These are phyloP conservation scores for Kurtzmaniella natalensis DNA, from an alignment of 1,139 yeast species.

Conservation along the genomic window DNA sequence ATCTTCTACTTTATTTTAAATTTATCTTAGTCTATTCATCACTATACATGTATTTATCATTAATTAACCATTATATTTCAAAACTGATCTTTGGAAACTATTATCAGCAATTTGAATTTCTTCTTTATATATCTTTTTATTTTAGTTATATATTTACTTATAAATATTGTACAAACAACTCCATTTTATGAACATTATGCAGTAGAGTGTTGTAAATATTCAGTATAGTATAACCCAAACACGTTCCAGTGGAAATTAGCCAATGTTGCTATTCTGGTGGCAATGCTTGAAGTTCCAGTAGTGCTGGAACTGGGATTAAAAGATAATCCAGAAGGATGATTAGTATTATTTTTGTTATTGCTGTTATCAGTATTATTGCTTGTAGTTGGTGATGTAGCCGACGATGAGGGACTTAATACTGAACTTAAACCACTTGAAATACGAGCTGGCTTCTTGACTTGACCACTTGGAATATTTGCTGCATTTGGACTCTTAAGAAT, in stretches of 20 bases:
- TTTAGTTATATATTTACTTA: no score
- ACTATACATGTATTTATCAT: neutral
- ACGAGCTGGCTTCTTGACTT: constrained; percentile 1
- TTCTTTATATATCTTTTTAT: no score
- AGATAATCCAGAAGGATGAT: constrained; percentile 6
- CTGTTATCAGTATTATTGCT: constrained; percentile 5
- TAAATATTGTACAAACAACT: neutral
- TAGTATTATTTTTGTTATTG: constrained; percentile 4
- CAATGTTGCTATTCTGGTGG: constrained; percentile 51
- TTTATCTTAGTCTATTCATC: neutral
- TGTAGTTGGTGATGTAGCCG: constrained; percentile 2
- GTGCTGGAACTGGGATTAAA: constrained; percentile 6
- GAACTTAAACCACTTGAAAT: constrained; percentile 7
- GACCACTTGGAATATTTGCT: constrained; percentile 5
- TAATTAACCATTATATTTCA: neutral
- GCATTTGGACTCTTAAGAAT: constrained; percentile 12
- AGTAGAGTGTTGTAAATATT: constrained; percentile 12
- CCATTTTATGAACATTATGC: neutral
- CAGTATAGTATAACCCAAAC: constrained; percentile 53
- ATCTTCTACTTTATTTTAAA: neutral
- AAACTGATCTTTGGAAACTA: no score
- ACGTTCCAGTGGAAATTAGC: constrained; percentile 72
- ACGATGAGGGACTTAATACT: neutral
- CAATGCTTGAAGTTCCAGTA: constrained; percentile 46
- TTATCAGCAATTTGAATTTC: no score